Percentiles rank a stretch among this genome's conserved stretches.
Conservation (phyloP, 2,329 filamentous ascomycete genomes). For the Pseudocercospora macadamiae region DNA sequence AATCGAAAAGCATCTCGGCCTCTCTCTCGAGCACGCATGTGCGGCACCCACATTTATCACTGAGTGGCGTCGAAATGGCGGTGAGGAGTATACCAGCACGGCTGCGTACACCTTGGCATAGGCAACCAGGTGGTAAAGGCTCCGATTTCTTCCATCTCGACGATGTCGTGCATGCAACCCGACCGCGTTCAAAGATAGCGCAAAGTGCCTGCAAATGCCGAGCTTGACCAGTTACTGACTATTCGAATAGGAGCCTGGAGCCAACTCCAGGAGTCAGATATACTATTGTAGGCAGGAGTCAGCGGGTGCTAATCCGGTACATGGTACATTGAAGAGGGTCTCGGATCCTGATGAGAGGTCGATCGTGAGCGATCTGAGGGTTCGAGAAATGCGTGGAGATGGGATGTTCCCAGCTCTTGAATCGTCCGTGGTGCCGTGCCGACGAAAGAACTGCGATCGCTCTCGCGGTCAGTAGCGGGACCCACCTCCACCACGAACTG, state of each 20-base stretch:
- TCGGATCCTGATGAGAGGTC: neutral
- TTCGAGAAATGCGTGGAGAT: neutral
- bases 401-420: neutral
- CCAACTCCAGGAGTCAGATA: neutral
- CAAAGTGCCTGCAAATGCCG: neutral
- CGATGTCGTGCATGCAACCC: slow-evolving; percentile 2
- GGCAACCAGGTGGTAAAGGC: neutral
- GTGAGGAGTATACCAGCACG: neutral
- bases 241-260: neutral
- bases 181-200: neutral
- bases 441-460: neutral
- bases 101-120: neutral
- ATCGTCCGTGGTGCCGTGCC: neutral
- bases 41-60: neutral
- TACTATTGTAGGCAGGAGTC: neutral
- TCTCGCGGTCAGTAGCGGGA: neutral
- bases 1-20: neutral
- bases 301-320: neutral
- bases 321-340: neutral
- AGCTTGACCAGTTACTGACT: neutral
- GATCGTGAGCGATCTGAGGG: neutral
- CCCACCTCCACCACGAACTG: neutral
- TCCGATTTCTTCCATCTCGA: slow-evolving; percentile 4
- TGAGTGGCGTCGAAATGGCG: neutral
- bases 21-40: neutral